phyloP scores from a whole-genome alignment of 1,284 basidiomycete genomes.

The Heterobasidion parviporum region DNA sequence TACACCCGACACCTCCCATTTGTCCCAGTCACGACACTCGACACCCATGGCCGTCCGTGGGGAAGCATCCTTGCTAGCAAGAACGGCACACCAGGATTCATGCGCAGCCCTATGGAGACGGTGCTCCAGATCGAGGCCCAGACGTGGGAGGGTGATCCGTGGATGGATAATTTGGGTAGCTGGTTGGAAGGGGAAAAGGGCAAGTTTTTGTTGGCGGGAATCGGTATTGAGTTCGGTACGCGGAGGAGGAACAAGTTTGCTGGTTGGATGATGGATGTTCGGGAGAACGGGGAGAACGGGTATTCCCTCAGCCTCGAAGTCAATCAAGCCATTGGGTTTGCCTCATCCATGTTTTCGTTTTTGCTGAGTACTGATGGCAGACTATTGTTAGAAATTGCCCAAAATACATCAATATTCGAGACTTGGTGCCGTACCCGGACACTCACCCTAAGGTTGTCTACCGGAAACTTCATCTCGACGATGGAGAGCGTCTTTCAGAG shows the following conservation, averaged over 20 bases:
- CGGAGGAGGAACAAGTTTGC: constrained; percentile 57
- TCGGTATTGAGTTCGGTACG: constrained; percentile 53
- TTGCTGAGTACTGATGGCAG: background rate
- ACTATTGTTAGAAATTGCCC: constrained; percentile 45
- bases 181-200: constrained; percentile 12
- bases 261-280: constrained; percentile 31
- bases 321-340: constrained; percentile 51
- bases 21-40: constrained; percentile 31
- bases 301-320: constrained; percentile 30
- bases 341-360: background rate
- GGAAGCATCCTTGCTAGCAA: constrained; percentile 25
- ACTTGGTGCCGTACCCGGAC: constrained; percentile 31
- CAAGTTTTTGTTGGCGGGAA: constrained; percentile 40
- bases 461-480: constrained; percentile 23
- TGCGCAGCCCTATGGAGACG: constrained; percentile 29
- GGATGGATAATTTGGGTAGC: constrained; percentile 28
- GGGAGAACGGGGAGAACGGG: constrained; percentile 15
- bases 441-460: constrained; percentile 30
- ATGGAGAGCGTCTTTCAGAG: constrained; percentile 35
- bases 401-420: constrained; percentile 55
- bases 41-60: constrained; percentile 28
- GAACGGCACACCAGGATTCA: constrained; percentile 32
- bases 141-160: constrained; percentile 51
- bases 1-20: constrained; percentile 28
- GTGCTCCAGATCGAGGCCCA: constrained; percentile 33